Evolutionary conservation across 345 rosid species (phyloP).

Genomic region (Limnanthes douglasii): DNA sequence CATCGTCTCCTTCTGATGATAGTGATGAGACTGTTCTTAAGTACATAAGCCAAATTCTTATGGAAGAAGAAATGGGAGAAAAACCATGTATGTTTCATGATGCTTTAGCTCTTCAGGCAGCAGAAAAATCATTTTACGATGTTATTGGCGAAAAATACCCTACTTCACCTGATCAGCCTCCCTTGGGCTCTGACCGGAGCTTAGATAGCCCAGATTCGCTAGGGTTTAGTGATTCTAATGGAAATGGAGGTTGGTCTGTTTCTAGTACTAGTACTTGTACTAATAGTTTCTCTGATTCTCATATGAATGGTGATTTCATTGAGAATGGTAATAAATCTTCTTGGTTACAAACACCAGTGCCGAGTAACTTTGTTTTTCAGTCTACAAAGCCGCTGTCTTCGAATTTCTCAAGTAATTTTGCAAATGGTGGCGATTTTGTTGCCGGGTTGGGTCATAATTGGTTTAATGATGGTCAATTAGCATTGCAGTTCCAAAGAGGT

Average conservation of each 20-base stretch:
- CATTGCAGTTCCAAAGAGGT: constrained; percentile 55
- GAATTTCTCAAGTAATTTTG: constrained; percentile 4
- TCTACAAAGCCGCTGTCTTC: constrained; percentile 16
- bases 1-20: constrained; percentile 32
- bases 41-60: constrained; percentile 60
- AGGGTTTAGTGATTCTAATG: constrained; percentile 23
- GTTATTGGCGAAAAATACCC: constrained; percentile 46
- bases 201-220: constrained; percentile 34
- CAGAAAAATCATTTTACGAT: constrained; percentile 55
- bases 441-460: constrained; percentile 16
- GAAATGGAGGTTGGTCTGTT: no score
- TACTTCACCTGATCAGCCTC: constrained; percentile 17
- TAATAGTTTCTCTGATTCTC: constrained; percentile 27
- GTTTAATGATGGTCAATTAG: constrained; percentile 20
- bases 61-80: constrained; percentile 63
- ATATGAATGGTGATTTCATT: constrained; percentile 25
- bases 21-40: constrained; percentile 40
- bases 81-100: constrained; percentile 47
- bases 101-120: constrained; percentile 55
- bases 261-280: constrained; percentile 16
- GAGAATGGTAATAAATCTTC: constrained; percentile 17
- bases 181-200: background rate
- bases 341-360: constrained; percentile 17
- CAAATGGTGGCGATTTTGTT: constrained; percentile 10
- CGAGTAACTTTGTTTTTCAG: constrained; percentile 29